A percentile compares a stretch with the other conserved stretches of the same genome.
Evolutionary conservation across 768 basidiomycete genomes (phyloP).

Genomic region (Pleurotus eryngii): DNA sequence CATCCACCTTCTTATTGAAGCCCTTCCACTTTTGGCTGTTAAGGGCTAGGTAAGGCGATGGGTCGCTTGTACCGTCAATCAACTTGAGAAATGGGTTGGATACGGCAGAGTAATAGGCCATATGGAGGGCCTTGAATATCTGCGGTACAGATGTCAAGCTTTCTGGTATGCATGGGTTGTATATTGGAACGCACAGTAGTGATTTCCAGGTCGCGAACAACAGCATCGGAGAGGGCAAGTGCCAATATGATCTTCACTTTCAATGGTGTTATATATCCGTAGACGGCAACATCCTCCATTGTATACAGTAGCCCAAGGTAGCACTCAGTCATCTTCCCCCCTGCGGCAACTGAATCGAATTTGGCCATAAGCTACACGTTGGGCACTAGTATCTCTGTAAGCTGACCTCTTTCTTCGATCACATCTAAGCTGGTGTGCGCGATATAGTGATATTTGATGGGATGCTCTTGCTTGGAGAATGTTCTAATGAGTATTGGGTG

Average conservation of each 20-base stretch:
- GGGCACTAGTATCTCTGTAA: conserved; percentile 21
- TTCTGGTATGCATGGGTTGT: background rate
- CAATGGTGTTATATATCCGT: conserved; percentile 86
- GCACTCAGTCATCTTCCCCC: conserved; percentile 66
- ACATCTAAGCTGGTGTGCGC: conserved; percentile 90
- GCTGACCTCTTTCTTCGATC: conserved; percentile 81
- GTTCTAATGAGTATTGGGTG: conserved; percentile 77
- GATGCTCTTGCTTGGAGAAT: conserved; percentile 52
- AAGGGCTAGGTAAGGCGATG: conserved; percentile 51
- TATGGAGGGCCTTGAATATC: conserved; percentile 88
- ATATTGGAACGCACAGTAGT: conserved; percentile 49
- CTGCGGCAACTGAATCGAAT: conserved; percentile 35
- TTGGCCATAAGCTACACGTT: conserved; percentile 1
- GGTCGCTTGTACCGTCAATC: conserved; percentile 52
- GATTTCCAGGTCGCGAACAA: conserved; percentile 79
- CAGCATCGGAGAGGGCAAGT: conserved; percentile 74
- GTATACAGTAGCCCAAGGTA: conserved; percentile 84
- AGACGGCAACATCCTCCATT: conserved; percentile 92
- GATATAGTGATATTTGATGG: conserved; percentile 85
- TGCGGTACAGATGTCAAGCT: conserved; percentile 22
- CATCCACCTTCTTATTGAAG: conserved; percentile 71
- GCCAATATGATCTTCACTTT: conserved; percentile 86
- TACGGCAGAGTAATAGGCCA: conserved; percentile 79
- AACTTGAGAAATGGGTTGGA: conserved; percentile 85
- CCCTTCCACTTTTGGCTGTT: conserved; percentile 67